Evolutionary conservation across 306 rosid species (phyloP), one percentile per base, ranked within the genome.

Genomic region (Ochetophila trinervis): DNA sequence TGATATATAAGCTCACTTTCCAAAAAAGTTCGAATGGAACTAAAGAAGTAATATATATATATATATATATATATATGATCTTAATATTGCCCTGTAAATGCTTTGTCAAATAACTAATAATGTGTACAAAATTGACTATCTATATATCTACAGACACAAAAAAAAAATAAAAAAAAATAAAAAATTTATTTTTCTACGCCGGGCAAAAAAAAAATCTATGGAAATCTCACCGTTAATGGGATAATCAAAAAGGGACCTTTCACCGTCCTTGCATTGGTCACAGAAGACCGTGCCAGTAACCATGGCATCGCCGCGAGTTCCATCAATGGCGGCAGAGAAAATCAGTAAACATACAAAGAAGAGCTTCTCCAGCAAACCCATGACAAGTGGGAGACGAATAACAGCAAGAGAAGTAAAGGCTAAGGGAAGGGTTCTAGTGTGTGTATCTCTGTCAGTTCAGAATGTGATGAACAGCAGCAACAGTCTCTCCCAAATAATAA

Each of bases 191-290:
- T n/a, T n/a, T n/a, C n/a, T n/a, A n/a, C n/a, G n/a, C n/a, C n/a
- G n/a, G n/a, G n/a, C n/a, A 17, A 49, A 15, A 49, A 57, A 51
- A 13, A 2, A 11, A 24, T 12, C 18, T 64, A 15, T 14, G 12
- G 42, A 73, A 47, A 52, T 69, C 88, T 83, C 56, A 91, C 97
- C 97, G 32, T 74, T 45, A 16, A 92, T 44, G 58, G 96, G 98
- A 66, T 73, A 89, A 76, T 92, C 98, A 52, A 84, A 87, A 62
- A 77, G 60, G 24, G 98, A 92, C 59, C 52, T 72, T 56, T 89
- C 71, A 37, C 98, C 98, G 47, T 89, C 95, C 72, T 89, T 92
- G 89, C 98, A 92, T 66, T 92, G 96, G 67, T 92, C 98, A 69
- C 98, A 92, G 64, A 78, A 82, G 82, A 92, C 98, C 8, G 86